A percentile compares a stretch with the other conserved stretches of the same genome.
phyloP scores from a whole-genome alignment of 2,329 filamentous ascomycete species.

The Penicillium sp. region DNA sequence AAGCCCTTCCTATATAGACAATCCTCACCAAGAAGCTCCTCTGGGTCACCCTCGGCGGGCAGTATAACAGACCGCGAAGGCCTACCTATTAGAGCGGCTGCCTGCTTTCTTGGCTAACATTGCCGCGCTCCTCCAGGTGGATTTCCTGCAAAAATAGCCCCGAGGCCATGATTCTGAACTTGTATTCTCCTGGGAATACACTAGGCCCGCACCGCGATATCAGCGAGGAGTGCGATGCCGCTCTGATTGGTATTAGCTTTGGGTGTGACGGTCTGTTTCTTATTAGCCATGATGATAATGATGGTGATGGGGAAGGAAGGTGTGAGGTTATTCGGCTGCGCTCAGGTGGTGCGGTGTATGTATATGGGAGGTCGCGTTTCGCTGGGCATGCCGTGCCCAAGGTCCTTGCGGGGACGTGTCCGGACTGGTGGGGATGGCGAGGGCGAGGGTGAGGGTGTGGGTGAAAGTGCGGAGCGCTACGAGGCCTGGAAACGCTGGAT shows the following conservation, averaged over 20 bases:
- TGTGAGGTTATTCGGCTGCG: constrained; percentile 66
- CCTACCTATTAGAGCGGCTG: constrained; percentile 72
- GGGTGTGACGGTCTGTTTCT: constrained; percentile 92
- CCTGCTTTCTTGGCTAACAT: constrained; percentile 78
- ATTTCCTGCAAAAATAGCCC: constrained; percentile 80
- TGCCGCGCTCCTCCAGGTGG: constrained; percentile 64
- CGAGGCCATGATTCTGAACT: constrained; percentile 90
- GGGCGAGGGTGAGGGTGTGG: too few species aligned
- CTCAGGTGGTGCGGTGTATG: constrained; percentile 89
- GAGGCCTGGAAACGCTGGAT: constrained; percentile 85
- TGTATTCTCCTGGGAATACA: constrained; percentile 89
- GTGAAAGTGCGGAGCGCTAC: constrained; percentile 58
- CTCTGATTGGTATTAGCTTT: constrained; percentile 82
- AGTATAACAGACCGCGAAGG: constrained; percentile 91
- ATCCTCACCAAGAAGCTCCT: constrained; percentile 81
- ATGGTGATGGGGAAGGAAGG: too few species aligned
- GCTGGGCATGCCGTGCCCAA: constrained; percentile 97
- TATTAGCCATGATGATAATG: constrained; percentile 67
- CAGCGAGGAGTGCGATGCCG: constrained; percentile 78
- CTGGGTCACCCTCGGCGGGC: constrained; percentile 92
- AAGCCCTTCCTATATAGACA: constrained; percentile 71
- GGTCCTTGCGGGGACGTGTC: constrained; percentile 79
- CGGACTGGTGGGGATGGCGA: constrained; percentile 59
- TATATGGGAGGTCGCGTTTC: constrained; percentile 80
- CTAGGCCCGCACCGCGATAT: constrained; percentile 94